Evolutionary conservation across 768 basidiomycete species (phyloP).

Genomic region (Hericium coralloides): DNA sequence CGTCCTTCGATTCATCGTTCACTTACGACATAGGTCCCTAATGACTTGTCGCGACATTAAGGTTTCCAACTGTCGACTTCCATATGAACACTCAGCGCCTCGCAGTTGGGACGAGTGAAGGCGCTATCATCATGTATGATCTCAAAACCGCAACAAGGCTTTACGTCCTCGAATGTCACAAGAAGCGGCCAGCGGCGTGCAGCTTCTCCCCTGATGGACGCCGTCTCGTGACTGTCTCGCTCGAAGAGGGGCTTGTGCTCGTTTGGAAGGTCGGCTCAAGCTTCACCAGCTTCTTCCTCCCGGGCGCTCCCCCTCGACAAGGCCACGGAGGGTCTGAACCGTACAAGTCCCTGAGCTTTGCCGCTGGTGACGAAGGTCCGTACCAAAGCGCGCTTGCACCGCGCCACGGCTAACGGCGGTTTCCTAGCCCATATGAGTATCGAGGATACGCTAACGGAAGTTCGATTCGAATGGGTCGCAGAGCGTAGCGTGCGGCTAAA

Average conservation of each 20-base stretch:
- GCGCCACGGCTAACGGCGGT: neutral
- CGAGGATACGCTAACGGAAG: conserved; percentile 58
- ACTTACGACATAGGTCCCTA: neutral
- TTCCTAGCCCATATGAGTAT: conserved; percentile 42
- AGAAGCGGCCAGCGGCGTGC: conserved; percentile 69
- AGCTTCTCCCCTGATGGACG: conserved; percentile 93
- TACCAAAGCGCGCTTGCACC: neutral
- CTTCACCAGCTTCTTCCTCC: conserved; percentile 82
- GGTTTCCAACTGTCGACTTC: conserved; percentile 93
- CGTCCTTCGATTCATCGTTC: conserved; percentile 16
- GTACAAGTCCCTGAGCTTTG: conserved; percentile 82
- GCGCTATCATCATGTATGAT: conserved; percentile 93
- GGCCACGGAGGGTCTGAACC: conserved; percentile 76
- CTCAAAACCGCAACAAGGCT: conserved; percentile 91
- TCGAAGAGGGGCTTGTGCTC: conserved; percentile 76
- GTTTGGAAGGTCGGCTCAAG: conserved; percentile 97
- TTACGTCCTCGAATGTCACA: conserved; percentile 92
- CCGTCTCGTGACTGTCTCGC: conserved; percentile 75
- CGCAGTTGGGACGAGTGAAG: conserved; percentile 90
- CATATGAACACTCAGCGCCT: conserved; percentile 80
- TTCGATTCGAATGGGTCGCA: conserved; percentile 78
- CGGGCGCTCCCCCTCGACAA: conserved; percentile 87
- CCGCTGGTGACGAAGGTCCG: conserved; percentile 77
- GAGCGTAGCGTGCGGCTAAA: conserved; percentile 77
- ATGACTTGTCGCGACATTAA: conserved; percentile 18